phyloP scores from a whole-genome alignment of 805 yeast genomes.

The Starmerella roubikii region DNA sequence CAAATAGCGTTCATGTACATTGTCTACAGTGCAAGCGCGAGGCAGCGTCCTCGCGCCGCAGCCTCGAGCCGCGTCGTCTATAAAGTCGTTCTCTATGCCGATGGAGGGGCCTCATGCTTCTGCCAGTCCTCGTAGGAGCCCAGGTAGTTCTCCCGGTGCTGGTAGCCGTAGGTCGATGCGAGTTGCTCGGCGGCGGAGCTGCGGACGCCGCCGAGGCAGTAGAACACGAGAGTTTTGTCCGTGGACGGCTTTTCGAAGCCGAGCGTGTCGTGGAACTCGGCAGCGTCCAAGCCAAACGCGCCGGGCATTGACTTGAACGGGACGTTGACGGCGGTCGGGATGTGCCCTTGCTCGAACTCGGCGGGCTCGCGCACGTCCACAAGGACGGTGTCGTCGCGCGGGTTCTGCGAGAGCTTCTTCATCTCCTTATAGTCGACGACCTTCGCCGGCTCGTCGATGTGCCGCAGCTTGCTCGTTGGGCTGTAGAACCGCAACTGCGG shows the following conservation, averaged over 20 bases:
- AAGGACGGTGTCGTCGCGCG: conserved; percentile 39
- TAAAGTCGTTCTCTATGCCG: conserved; percentile 23
- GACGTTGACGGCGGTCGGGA: conserved; percentile 74
- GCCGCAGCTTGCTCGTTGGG: conserved; percentile 14
- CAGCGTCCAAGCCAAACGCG: conserved; percentile 65
- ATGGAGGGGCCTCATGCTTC: conserved; percentile 25
- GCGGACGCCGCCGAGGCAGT: conserved; percentile 88
- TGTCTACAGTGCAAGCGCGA: too few relatives aligned
- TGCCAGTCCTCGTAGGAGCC: conserved; percentile 88
- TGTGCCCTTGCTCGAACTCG: conserved; percentile 59
- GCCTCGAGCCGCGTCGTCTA: too few relatives aligned
- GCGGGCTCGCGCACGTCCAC: conserved; percentile 90
- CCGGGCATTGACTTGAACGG: conserved; percentile 89
- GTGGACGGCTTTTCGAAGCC: conserved; percentile 67
- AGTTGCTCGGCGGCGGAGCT: conserved; percentile 81
- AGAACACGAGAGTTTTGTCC: conserved; percentile 66
- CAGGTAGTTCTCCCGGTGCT: conserved; percentile 65
- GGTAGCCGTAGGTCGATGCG: conserved; percentile 81
- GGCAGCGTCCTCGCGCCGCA: too few relatives aligned
- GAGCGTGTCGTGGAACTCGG: conserved; percentile 68
- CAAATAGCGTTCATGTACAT: too few relatives aligned
- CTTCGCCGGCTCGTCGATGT: conserved; percentile 34
- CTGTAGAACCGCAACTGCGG: conserved; percentile 16
- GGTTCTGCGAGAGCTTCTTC: conserved; percentile 32
- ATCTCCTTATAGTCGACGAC: conserved; percentile 41